Evolutionary conservation across 2,329 filamentous ascomycete genomes (phyloP).

Genomic region (Magnaporthiopsis rhizophila): DNA sequence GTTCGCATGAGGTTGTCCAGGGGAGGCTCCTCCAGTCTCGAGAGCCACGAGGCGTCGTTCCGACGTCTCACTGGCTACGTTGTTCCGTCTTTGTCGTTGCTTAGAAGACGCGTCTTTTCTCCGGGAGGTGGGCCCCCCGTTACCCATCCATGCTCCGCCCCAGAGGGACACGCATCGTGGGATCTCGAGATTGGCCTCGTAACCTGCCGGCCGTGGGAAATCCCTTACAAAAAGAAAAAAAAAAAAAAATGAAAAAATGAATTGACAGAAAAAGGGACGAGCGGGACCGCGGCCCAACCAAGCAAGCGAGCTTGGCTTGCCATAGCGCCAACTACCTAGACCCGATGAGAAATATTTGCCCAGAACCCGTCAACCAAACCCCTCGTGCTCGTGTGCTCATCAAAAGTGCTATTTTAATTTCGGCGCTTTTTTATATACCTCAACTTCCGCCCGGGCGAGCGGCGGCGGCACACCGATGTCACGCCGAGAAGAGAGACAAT

Average conservation of each 20-base stretch:
- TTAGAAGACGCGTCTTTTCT: background rate
- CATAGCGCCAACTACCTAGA: background rate
- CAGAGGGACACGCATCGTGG: background rate
- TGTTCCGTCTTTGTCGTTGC: background rate
- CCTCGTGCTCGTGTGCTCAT: too few species aligned
- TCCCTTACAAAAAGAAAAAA: background rate
- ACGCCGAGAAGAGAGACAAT: too few species aligned
- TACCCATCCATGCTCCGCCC: background rate
- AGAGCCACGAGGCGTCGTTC: constrained; percentile 4
- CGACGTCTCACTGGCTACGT: constrained; percentile 4
- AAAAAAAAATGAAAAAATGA: background rate
- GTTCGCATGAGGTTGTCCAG: background rate
- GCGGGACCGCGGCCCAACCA: background rate
- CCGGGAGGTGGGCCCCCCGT: too few species aligned
- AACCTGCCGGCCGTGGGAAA: background rate
- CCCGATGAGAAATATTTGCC: background rate
- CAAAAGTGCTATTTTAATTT: background rate
- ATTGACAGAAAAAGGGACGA: too few species aligned
- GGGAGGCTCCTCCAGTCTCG: background rate
- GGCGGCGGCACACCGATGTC: background rate
- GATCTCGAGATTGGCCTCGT: background rate
- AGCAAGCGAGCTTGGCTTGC: background rate
- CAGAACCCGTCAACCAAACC: too few species aligned
- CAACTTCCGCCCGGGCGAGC: background rate
- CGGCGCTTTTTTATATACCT: background rate